phyloP scores from a whole-genome alignment of 306 rosid species.

The Cucurbita pepo region DNA sequence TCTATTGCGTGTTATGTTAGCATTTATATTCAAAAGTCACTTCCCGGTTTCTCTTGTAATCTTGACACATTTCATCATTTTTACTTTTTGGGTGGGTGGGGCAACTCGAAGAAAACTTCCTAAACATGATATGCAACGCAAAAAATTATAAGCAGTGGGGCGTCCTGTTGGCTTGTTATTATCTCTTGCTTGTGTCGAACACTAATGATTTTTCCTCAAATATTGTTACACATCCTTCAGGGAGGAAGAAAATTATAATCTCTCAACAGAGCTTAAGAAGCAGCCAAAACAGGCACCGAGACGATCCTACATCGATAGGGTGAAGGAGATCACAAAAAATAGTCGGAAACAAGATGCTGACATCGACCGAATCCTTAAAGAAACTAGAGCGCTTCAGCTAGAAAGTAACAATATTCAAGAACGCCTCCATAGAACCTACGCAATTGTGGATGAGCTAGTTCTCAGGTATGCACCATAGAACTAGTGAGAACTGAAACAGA shows the following conservation, averaged over 20 bases:
- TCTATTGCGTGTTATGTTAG: neutral
- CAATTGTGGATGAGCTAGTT: conserved; percentile 66
- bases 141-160: too few species aligned
- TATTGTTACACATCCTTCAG: conserved; percentile 6
- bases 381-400: conserved; percentile 78
- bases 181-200: neutral
- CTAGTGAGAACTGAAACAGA: neutral
- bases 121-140: neutral
- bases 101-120: neutral
- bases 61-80: neutral
- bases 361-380: conserved; percentile 58
- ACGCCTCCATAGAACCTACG: conserved; percentile 65
- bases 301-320: conserved; percentile 54
- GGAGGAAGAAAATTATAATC: conserved; percentile 26
- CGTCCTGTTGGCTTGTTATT: neutral
- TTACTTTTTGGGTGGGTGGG: neutral
- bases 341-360: conserved; percentile 76
- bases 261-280: conserved; percentile 22
- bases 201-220: neutral
- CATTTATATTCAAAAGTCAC: neutral
- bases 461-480: conserved; percentile 42
- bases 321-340: conserved; percentile 72
- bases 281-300: conserved; percentile 40
- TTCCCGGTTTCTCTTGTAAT: neutral
- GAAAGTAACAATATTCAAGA: conserved; percentile 82